These are phyloP conservation scores for Macrotyloma uniflorum DNA, from an alignment of 306 rosid genomes.

Conservation along the genomic window DNA sequence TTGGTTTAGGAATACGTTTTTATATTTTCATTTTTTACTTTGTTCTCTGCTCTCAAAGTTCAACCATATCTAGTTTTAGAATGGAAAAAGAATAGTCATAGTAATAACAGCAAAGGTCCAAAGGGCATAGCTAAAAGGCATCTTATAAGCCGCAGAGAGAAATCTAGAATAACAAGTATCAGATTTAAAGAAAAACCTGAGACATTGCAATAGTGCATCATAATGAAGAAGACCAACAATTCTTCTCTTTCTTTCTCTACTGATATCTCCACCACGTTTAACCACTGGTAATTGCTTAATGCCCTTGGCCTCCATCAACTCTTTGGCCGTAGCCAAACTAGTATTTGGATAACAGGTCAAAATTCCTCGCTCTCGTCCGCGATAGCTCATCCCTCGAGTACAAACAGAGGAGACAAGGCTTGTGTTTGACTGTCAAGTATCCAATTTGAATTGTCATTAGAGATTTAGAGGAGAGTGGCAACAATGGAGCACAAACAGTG, in stretches of 20 bases:
- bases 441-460: slow-evolving; percentile 15
- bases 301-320: slow-evolving; percentile 96
- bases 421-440: slow-evolving; percentile 59
- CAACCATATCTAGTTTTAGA: not conserved
- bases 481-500: not conserved
- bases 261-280: slow-evolving; percentile 56
- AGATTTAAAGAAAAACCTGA: slow-evolving; percentile 66
- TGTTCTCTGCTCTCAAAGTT: not conserved
- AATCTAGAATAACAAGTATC: no score
- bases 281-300: slow-evolving; percentile 93
- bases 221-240: slow-evolving; percentile 82
- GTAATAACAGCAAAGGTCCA: not conserved
- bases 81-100: not conserved
- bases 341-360: slow-evolving; percentile 84
- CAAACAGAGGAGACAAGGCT: slow-evolving; percentile 81
- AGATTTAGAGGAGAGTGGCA: slow-evolving; percentile 18
- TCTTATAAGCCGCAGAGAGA: slow-evolving; percentile 16
- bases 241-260: slow-evolving; percentile 65
- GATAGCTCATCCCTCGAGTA: slow-evolving; percentile 82
- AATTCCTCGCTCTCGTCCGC: slow-evolving; percentile 80
- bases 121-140: not conserved
- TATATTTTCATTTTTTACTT: not conserved
- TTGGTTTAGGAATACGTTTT: no score
- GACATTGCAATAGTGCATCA: slow-evolving; percentile 66
- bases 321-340: slow-evolving; percentile 81